These are phyloP conservation scores for Cyberlindnera xishuangbannaensis DNA, from an alignment of 805 yeast species.

Conservation along the genomic window DNA sequence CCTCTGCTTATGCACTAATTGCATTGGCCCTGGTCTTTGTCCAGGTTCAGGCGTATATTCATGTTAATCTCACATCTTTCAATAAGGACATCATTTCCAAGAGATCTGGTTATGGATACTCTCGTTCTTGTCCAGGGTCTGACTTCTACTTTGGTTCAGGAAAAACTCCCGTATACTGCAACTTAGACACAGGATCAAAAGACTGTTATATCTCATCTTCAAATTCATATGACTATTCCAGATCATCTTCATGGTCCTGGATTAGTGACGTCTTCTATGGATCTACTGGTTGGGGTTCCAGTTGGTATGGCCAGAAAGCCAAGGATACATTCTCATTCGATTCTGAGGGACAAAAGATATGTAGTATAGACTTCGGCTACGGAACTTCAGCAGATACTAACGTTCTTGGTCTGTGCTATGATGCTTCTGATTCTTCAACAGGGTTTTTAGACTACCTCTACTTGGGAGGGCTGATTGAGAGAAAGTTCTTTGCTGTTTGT, in stretches of 20 bases:
- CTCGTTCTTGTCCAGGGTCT: constrained; percentile 8
- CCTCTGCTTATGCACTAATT: constrained; percentile 1
- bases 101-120: constrained; percentile 3
- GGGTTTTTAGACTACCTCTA: constrained; percentile 10
- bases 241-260: constrained; percentile 3
- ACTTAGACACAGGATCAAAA: constrained; percentile 8
- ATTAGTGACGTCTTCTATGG: constrained; percentile 1
- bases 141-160: constrained; percentile 9
- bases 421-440: constrained; percentile 3
- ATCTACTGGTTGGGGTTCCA: constrained; percentile 6
- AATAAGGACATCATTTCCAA: constrained; percentile 2
- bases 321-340: constrained; percentile 11
- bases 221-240: constrained; percentile 3
- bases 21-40: constrained; percentile 5
- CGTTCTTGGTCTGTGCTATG: constrained; percentile 14
- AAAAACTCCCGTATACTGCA: constrained; percentile 7
- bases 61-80: constrained; percentile 5
- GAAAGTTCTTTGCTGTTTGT: constrained; percentile 15
- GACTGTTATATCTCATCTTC: constrained; percentile 3
- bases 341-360: constrained; percentile 2
- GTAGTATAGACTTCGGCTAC: constrained; percentile 11
- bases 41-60: constrained; percentile 8
- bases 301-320: constrained; percentile 9
- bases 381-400: constrained; percentile 4
- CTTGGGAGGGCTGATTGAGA: constrained; percentile 5